A percentile compares a stretch with the other conserved stretches of the same genome.
phyloP scores from a whole-genome alignment of 495 filamentous ascomycete genomes.

The Chaetomium fimeti region DNA sequence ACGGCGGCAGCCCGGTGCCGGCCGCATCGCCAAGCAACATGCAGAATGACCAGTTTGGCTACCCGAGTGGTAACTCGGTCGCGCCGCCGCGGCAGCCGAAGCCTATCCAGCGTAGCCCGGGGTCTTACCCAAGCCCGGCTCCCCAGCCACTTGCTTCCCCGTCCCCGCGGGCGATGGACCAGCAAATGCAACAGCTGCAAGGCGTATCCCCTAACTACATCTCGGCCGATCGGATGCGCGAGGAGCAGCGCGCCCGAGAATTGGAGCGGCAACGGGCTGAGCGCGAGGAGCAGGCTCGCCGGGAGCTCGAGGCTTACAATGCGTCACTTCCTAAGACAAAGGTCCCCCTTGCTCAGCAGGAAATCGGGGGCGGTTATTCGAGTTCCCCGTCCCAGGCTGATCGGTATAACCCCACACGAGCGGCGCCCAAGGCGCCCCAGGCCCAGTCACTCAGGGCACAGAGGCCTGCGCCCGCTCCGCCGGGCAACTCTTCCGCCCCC shows the following conservation, averaged over 20 bases:
- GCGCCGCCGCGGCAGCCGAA: slow-evolving; percentile 66
- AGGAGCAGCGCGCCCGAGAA: slow-evolving; percentile 48
- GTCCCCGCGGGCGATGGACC: slow-evolving; percentile 43
- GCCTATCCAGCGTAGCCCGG: slow-evolving; percentile 53
- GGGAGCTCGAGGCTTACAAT: slow-evolving; percentile 82
- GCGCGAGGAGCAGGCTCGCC: slow-evolving; percentile 63
- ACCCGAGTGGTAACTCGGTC: slow-evolving; percentile 62
- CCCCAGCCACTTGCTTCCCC: slow-evolving; percentile 31
- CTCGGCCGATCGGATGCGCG: slow-evolving; percentile 56
- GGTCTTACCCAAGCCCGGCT: slow-evolving; percentile 39
- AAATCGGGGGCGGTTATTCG: slow-evolving; percentile 63
- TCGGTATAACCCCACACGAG: slow-evolving; percentile 80
- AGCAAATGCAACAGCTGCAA: slow-evolving; percentile 46
- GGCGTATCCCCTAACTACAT: slow-evolving; percentile 47
- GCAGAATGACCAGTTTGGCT: slow-evolving; percentile 66
- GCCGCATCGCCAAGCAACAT: slow-evolving; percentile 56
- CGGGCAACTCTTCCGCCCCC: slow-evolving; percentile 35
- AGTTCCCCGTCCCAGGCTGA: slow-evolving; percentile 52
- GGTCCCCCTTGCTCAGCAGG: slow-evolving; percentile 79
- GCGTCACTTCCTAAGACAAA: slow-evolving; percentile 77
- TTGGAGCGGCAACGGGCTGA: slow-evolving; percentile 57
- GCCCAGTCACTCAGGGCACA: slow-evolving; percentile 51
- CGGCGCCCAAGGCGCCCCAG: slow-evolving; percentile 58
- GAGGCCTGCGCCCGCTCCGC: slow-evolving; percentile 53
- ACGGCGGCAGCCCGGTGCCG: slow-evolving; percentile 62